These are phyloP conservation scores for Dryadomyces quercus-mongolicae DNA, from an alignment of 2,329 filamentous ascomycete species.

Conservation along the genomic window DNA sequence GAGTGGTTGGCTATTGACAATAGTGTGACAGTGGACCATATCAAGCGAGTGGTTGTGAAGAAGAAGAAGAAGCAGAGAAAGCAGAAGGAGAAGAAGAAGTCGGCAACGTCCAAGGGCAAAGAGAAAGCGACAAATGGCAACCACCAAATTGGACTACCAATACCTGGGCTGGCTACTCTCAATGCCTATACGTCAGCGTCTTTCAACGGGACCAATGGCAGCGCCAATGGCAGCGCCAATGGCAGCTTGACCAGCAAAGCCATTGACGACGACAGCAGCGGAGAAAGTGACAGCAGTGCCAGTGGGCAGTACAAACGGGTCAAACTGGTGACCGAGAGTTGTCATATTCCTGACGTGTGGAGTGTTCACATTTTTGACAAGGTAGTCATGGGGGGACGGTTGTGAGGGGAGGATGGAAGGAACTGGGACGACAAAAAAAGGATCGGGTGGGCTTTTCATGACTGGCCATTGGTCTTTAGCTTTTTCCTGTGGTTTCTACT, in stretches of 20 bases:
- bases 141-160: background rate
- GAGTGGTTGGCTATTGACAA: constrained; percentile 47
- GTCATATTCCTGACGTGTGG: constrained; percentile 30
- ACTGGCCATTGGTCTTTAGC: too few species aligned
- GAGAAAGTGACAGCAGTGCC: background rate
- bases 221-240: background rate
- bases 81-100: constrained; percentile 13
- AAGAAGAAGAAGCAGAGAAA: constrained; percentile 23
- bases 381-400: constrained; percentile 33
- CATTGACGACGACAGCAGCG: constrained; percentile 12
- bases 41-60: constrained; percentile 25
- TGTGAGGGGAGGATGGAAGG: constrained; percentile 17
- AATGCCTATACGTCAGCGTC: constrained; percentile 14
- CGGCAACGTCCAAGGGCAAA: constrained; percentile 23
- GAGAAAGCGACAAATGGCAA: constrained; percentile 13
- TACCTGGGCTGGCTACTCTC: constrained; percentile 17
- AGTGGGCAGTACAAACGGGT: constrained; percentile 9
- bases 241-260: constrained; percentile 14
- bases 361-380: constrained; percentile 47
- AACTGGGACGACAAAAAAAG: background rate
- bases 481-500: too few species aligned
- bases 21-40: constrained; percentile 33
- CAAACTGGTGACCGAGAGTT: constrained; percentile 26
- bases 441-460: background rate
- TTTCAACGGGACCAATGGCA: background rate